Base-by-base conservation (phyloP, 176 grass and related monocot genomes). In the Luzula sylvatica region DNA sequence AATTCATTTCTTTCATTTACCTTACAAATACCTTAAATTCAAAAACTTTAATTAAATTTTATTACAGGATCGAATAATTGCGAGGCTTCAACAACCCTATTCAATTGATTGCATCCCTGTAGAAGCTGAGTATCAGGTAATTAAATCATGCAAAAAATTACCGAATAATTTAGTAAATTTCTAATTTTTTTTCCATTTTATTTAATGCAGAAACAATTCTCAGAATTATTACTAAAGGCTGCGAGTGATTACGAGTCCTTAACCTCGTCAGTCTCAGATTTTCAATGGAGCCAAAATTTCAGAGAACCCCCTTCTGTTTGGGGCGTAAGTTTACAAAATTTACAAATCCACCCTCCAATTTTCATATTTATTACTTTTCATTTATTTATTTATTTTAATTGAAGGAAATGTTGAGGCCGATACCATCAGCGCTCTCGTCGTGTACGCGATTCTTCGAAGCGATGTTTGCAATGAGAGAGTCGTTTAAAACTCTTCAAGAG, bases 101-200 rank as follows among this genome's bases (percentile, higher is more conserved):
- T 98, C 92, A 57, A 78, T 98, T 48, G 92, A 98, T 49, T 98
- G 92, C 74, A 98, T 98, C 65, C 92, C 92, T 20, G 92, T 98
- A 58, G 92, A 98, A 77, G 92, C 92, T 75, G 92, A 98, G 60
- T 95, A 98, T 48, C 92, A 98, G 77, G 92, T 98, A 26, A 56
- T 71, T 39, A 61, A 11, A 20, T 23, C 16, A 50, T 41, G 26
- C 49, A 14, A 13, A 23, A 72, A 55, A 28, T 58, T 50, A 25
- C 17, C 0, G 23, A 53, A 55, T 58, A 55, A 40, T 63, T 20
- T 42, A 32, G 41, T 35, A 35, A 22, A 52, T 71, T 14, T 19
- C 26, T 49, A 30, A 60, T 71, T 61, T 27, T 19, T 51, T 20
- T 49, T 71, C 25, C 52, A 20, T 79, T 79, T 8, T 19, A 38